Evolutionary conservation across 1,139 yeast genomes (phyloP).

Genomic region (Nadsonia starkeyi-henricii): DNA sequence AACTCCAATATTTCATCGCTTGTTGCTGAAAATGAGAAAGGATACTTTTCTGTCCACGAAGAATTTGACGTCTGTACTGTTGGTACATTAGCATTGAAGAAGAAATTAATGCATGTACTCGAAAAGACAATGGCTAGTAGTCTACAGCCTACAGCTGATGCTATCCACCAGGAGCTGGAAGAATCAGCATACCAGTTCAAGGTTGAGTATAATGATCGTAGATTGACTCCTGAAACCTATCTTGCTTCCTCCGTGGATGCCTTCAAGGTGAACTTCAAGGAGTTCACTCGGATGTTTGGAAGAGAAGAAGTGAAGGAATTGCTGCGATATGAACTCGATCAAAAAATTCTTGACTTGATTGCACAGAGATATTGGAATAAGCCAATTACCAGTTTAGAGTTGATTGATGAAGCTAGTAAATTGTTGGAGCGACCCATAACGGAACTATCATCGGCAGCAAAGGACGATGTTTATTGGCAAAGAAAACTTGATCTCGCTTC

Average conservation of each 20-base stretch:
- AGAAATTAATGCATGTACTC: slow-evolving; percentile 69
- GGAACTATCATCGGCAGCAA: slow-evolving; percentile 35
- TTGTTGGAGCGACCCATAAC: slow-evolving; percentile 31
- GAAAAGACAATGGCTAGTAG: slow-evolving; percentile 88
- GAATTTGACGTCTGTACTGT: slow-evolving; percentile 51
- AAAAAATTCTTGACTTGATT: slow-evolving; percentile 66
- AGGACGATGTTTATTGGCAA: slow-evolving; percentile 76
- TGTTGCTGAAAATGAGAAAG: slow-evolving; percentile 31
- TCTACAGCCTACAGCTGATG: slow-evolving; percentile 71
- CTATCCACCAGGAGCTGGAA: slow-evolving; percentile 83
- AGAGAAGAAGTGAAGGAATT: slow-evolving; percentile 69
- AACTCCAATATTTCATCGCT: slow-evolving; percentile 17
- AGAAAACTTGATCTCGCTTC: slow-evolving; percentile 74
- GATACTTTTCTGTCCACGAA: slow-evolving; percentile 41
- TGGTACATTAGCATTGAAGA: slow-evolving; percentile 64
- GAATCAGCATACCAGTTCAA: slow-evolving; percentile 88
- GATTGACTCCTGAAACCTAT: slow-evolving; percentile 84
- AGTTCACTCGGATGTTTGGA: slow-evolving; percentile 69
- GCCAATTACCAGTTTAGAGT: slow-evolving; percentile 22
- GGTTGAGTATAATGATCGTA: slow-evolving; percentile 91
- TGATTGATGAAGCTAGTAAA: slow-evolving; percentile 5
- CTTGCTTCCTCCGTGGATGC: slow-evolving; percentile 84
- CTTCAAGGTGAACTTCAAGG: slow-evolving; percentile 76
- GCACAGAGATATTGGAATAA: slow-evolving; percentile 91
- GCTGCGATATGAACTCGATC: slow-evolving; percentile 76